Evolutionary conservation across 768 basidiomycete species (phyloP), one percentile per base, ranked within the genome.

Genomic region (Boletus subparvulus): DNA sequence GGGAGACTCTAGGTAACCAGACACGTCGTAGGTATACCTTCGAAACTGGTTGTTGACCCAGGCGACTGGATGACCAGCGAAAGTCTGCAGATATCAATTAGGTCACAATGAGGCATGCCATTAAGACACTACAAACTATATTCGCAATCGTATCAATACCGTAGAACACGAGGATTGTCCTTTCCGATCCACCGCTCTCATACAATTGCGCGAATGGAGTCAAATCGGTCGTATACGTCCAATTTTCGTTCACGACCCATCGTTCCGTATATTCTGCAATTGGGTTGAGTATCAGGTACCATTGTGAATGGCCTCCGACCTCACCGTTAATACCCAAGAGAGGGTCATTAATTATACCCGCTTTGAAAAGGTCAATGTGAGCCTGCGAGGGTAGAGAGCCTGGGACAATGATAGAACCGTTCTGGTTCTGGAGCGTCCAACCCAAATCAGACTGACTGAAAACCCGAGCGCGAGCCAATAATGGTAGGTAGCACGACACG

Each of bases 31-130:
- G 12, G 73, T 73, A 60, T 82, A 81, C 66, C 82, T 83, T 36
- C 73, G 75, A 66, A 84, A 84, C 60, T 83, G 76, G 61, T 84
- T 83, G 65, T 80, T 78, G 32, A 83, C 80, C 82, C 82, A 83
- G 17, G 80, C 78, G 21, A 85, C 69, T 6, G 82, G 77, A 28
- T 81, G 74, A 10, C 77, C 80, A 8, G 75, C 76, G 8, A 84
- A 69, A 11, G 77, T 82, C 82, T 82, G 26, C 28, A 59, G 4
- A 28, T 28, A 42, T 30, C 13, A 46, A 48, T 56, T 17, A 44
- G 50, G 35, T 24, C 33, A 35, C 33, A 55, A 43, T 14, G 32
- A 36, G 28, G 17, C 37, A 33, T 26, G 26, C 6, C 16, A 51
- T 30, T 24, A 26, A 42, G 39, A 48, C 10, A 30, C 28, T 41